Evolutionary conservation across 2,329 filamentous ascomycete genomes (phyloP), one percentile per base, ranked within the genome.

Genomic region (Beauveria rudraprayagi): DNA sequence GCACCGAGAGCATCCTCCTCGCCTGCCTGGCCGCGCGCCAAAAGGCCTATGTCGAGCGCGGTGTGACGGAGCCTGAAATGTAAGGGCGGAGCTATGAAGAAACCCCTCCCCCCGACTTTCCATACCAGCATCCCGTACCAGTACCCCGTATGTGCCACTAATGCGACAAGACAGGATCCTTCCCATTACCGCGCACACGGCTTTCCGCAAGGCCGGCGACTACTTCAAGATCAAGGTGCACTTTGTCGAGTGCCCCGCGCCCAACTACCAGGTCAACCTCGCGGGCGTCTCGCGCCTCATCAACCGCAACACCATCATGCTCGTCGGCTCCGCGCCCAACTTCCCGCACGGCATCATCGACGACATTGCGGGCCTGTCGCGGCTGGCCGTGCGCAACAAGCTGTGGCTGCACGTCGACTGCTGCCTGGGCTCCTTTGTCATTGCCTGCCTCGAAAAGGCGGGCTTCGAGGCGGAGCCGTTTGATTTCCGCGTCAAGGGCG

Each of bases 291-390:
- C 87, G 17, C 89, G 92, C 37, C 84, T 97, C 63, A 86, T 99
- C 75, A 99, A 97, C 76, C 84, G 88, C 69, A 99, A 99, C 78
- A 99, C 94, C 0, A 78, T 97, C 63, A 80, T 99, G 30, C 86
- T 99, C 4, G 94, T 97, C 56, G 94, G 94, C 53, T 96, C 91
- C 2, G 92, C 94, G 0, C 94, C 94, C 62, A 99, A 97, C 80
- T 99, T 97, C 76, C 94, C 94, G 43, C 94, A 99, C 72, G 94
- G 94, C 63, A 96, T 99, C 71, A 94, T 99, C 65, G 94, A 99
- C 74, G 92, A 97, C 73, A 97, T 99, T 67, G 77, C 89, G 0
- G 83, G 85, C 1, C 85, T 99, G 47, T 96, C 92, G 60, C 88
- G 87, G 63, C 83, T 99, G 5, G 94, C 94, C 0, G 71, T 89